These are phyloP conservation scores for Gossypium trilobum DNA, from an alignment of 441 rosid species.

Conservation along the genomic window DNA sequence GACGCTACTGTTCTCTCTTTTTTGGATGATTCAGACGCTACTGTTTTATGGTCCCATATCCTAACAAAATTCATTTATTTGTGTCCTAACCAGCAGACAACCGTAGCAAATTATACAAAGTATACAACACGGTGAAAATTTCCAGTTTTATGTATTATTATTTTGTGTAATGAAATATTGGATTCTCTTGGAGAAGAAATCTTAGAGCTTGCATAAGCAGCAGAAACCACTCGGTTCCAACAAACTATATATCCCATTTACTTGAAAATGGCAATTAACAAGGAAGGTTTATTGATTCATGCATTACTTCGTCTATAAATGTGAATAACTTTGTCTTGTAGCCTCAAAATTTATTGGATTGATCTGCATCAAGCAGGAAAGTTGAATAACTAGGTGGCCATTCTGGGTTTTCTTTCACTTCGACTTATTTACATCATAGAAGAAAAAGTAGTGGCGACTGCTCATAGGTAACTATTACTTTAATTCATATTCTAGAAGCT, in stretches of 20 bases:
- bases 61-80: neutral
- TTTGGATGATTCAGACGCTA: neutral
- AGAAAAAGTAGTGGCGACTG: too few species aligned
- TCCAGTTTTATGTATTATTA: neutral
- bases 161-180: neutral
- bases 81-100: neutral
- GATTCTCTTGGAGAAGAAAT: neutral
- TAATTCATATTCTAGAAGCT: too few species aligned
- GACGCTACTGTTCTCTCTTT: neutral
- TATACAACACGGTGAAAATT: neutral
- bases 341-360: too few species aligned
- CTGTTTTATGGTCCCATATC: neutral
- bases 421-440: too few species aligned
- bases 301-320: neutral
- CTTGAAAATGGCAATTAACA: neutral
- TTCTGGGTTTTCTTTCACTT: too few species aligned
- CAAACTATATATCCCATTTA: neutral
- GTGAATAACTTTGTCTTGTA: neutral
- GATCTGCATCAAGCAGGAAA: too few species aligned
- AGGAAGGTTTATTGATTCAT: too few species aligned
- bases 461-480: too few species aligned
- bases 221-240: neutral
- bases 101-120: neutral
- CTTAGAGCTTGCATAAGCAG: neutral
- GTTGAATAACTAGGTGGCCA: too few species aligned